These are phyloP conservation scores for Pistacia integerrima DNA, from an alignment of 345 rosid genomes.

Conservation along the genomic window DNA sequence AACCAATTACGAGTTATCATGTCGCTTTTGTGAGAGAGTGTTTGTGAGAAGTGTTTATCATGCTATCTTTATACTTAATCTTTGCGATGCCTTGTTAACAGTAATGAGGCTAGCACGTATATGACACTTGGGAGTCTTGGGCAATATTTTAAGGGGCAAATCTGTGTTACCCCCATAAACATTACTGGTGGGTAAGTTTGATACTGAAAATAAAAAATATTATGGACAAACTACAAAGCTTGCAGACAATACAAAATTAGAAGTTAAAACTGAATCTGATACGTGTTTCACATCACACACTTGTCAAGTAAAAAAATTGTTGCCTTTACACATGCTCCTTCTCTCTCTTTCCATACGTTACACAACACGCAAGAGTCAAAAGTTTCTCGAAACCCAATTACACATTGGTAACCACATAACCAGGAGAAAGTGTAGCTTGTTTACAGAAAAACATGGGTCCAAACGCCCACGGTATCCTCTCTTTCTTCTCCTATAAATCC, in stretches of 20 bases:
- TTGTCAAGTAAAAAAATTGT: neutral
- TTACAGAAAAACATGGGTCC: slow-evolving; percentile 29
- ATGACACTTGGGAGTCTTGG: no score
- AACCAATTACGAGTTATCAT: no score
- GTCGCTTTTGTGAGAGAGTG: no score
- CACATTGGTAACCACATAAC: neutral
- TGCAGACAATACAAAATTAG: neutral
- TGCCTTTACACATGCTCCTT: slow-evolving; percentile 2
- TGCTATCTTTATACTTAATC: no score
- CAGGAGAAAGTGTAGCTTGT: slow-evolving; percentile 15
- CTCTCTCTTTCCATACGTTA: neutral
- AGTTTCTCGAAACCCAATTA: slow-evolving; percentile 10
- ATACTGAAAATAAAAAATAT: no score
- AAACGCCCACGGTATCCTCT: slow-evolving; percentile 26
- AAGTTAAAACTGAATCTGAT: neutral
- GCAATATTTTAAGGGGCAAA: no score
- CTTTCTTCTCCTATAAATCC: slow-evolving; percentile 14
- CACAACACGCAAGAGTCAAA: slow-evolving; percentile 12
- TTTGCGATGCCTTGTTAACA: no score
- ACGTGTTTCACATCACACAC: neutral
- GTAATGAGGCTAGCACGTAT: no score
- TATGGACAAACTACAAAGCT: neutral
- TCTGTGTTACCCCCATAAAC: no score
- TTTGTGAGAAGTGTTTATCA: no score
- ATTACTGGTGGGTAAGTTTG: no score